phyloP scores from a whole-genome alignment of 1,284 basidiomycete species.

The Exobasidium rhododendri region DNA sequence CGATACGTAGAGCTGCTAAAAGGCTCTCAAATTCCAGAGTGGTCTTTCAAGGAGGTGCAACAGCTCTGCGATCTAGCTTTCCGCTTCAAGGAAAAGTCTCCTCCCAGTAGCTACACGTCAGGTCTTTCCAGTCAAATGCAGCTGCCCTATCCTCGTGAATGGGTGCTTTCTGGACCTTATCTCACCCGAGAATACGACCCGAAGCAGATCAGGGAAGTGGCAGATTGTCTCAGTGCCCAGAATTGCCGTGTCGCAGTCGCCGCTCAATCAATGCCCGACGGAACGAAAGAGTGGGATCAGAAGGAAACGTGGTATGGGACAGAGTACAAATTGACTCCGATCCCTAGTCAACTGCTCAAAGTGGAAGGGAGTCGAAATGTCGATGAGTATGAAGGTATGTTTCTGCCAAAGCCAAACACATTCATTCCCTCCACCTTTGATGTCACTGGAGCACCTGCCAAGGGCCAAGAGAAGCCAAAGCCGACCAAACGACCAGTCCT shows the following conservation, averaged over 20 bases:
- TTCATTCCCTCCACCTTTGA: constrained; percentile 51
- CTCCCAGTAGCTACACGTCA: constrained; percentile 77
- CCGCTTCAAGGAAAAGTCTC: constrained; percentile 80
- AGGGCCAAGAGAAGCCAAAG: constrained; percentile 16
- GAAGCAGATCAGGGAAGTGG: constrained; percentile 64
- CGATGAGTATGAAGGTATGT: constrained; percentile 31
- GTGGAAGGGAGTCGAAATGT: constrained; percentile 1
- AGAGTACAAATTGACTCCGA: constrained; percentile 45
- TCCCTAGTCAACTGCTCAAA: constrained; percentile 31
- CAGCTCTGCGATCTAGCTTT: constrained; percentile 74
- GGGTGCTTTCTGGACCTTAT: constrained; percentile 71
- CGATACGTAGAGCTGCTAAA: constrained; percentile 85
- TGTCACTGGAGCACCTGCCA: constrained; percentile 13
- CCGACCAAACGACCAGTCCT: constrained; percentile 46
- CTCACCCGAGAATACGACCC: constrained; percentile 76
- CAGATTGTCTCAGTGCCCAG: constrained; percentile 65
- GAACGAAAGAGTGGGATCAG: constrained; percentile 35
- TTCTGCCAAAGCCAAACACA: constrained; percentile 47
- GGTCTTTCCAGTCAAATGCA: constrained; percentile 73
- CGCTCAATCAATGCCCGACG: constrained; percentile 61
- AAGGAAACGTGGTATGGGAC: constrained; percentile 54
- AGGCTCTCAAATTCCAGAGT: constrained; percentile 66
- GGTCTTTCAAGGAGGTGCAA: constrained; percentile 76
- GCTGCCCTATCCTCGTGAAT: constrained; percentile 75
- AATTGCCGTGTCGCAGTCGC: constrained; percentile 73